Evolutionary conservation across 1,284 basidiomycete genomes (phyloP).

Genomic region (Sphagnurus paluster): DNA sequence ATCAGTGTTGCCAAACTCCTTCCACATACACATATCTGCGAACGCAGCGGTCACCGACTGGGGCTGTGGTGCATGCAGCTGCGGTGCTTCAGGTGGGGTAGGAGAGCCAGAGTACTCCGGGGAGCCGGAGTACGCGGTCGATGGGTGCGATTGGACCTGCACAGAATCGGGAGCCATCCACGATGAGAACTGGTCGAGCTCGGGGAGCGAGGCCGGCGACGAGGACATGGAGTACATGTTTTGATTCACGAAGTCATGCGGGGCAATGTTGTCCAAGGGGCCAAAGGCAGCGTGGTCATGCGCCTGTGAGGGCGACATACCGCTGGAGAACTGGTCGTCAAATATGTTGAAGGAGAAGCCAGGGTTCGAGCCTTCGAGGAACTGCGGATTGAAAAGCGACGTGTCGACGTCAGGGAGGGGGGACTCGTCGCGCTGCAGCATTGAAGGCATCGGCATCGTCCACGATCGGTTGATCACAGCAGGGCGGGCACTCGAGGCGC

Average conservation of each 20-base stretch:
- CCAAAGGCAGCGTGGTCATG: constrained; percentile 16
- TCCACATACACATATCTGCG: constrained; percentile 19
- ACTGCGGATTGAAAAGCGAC: constrained; percentile 49
- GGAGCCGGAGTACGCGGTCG: constrained; percentile 47
- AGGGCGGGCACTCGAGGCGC: constrained; percentile 40
- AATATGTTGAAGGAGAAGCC: constrained; percentile 20
- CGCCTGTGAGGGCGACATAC: constrained; percentile 9
- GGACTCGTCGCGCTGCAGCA: constrained; percentile 40
- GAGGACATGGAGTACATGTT: constrained; percentile 23
- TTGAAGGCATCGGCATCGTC: constrained; percentile 28
- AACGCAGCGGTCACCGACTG: constrained; percentile 15
- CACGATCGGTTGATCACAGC: constrained; percentile 27
- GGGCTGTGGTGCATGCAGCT: constrained; percentile 23
- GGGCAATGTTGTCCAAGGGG: constrained; percentile 18
- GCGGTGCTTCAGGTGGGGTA: constrained; percentile 28
- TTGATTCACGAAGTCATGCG: constrained; percentile 10
- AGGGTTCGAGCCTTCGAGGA: constrained; percentile 34
- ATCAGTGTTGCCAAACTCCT: constrained; percentile 7
- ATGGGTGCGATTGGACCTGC: constrained; percentile 24
- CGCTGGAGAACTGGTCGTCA: constrained; percentile 13
- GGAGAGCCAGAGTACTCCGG: constrained; percentile 51
- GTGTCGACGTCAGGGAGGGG: constrained; percentile 53
- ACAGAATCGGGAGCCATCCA: constrained; percentile 16
- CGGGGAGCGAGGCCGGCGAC: constrained; percentile 22
- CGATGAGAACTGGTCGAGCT: constrained; percentile 18